Conservation (phyloP, 345 rosid species). For the Populus nigra region DNA sequence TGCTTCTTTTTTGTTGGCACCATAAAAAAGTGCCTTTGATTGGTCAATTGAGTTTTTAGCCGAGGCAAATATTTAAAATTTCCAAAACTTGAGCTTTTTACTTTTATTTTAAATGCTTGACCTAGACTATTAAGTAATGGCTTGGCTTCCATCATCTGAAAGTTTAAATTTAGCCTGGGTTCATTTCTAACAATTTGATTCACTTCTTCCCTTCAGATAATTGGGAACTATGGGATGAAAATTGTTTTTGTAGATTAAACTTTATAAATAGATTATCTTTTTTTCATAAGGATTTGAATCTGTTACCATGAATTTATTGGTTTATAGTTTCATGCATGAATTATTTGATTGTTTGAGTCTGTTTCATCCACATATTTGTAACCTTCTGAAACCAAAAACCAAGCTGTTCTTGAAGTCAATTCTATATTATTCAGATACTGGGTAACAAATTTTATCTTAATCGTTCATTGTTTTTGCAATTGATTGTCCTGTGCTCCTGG, state of each 20-base stretch:
- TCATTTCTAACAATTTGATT: background rate
- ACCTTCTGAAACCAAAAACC: background rate
- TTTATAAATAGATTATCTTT: background rate
- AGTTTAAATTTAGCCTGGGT: background rate
- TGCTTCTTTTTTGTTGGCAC: background rate
- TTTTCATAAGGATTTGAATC: background rate
- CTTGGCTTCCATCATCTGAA: background rate
- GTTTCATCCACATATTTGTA: background rate
- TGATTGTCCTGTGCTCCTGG: background rate
- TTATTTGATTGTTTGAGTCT: background rate
- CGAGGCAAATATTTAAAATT: background rate
- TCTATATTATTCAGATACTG: background rate
- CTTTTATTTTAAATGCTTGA: background rate
- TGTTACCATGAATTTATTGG: background rate
- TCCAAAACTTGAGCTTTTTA: background rate
- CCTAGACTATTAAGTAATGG: background rate
- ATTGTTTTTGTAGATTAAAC: background rate
- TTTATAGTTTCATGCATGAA: background rate
- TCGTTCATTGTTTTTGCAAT: background rate
- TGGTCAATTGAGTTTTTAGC: background rate
- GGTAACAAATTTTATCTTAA: background rate
- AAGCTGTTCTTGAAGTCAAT: background rate
- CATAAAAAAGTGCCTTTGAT: background rate
- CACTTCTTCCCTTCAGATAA: background rate
- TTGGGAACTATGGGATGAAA: conserved; percentile 1